Evolutionary conservation across 257 asterid species (phyloP).

Genomic region (Salvia hispanica): DNA sequence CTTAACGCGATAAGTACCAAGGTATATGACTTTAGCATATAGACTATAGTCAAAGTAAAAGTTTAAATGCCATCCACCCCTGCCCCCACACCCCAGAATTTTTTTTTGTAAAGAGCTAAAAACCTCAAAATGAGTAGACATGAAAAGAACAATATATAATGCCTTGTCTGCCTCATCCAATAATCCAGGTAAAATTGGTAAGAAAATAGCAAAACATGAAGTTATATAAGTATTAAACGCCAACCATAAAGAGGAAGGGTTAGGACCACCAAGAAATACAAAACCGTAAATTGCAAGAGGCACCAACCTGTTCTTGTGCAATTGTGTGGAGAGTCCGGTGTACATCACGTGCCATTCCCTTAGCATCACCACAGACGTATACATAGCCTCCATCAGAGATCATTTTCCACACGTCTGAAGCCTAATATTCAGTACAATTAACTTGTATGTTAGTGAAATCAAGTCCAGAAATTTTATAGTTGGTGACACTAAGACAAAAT

Average conservation of each 20-base stretch:
- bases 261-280: not conserved
- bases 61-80: not conserved
- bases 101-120: not conserved
- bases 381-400: conserved; percentile 75
- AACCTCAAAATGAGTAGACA: not conserved
- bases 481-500: not conserved
- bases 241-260: conserved; percentile 11
- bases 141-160: conserved; percentile 12
- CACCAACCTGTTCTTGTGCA: conserved; percentile 79
- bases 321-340: conserved; percentile 92
- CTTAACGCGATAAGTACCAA: not conserved
- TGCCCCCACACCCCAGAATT: not conserved
- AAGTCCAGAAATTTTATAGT: not conserved
- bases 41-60: no score
- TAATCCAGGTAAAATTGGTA: not conserved
- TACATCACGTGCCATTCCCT: conserved; percentile 99
- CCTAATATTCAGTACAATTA: conserved; percentile 43
- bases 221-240: not conserved
- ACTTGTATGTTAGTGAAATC: conserved; percentile 9
- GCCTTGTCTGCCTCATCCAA: not conserved
- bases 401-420: conserved; percentile 75
- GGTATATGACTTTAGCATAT: not conserved
- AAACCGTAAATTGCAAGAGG: conserved; percentile 9
- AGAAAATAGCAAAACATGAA: not conserved
- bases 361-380: conserved; percentile 97